phyloP scores from a whole-genome alignment of 2,329 filamentous ascomycete genomes.

The Fusarium albidum region DNA sequence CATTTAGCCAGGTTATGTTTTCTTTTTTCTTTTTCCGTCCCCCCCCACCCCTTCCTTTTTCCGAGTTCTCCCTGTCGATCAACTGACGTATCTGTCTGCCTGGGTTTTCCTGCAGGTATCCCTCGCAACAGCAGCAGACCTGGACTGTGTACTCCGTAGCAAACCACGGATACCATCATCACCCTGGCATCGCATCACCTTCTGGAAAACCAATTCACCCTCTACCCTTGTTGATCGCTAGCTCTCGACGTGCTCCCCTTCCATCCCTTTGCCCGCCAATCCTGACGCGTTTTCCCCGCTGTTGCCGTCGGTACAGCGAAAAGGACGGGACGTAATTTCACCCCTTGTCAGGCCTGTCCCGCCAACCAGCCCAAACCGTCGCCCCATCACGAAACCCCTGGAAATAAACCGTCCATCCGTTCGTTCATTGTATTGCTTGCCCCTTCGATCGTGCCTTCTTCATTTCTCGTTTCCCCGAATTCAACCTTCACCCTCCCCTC shows the following conservation, averaged over 20 bases:
- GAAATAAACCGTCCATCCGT: conserved; percentile 38
- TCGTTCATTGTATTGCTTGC: conserved; percentile 35
- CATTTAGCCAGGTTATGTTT: too few relatives aligned
- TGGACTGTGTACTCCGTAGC: too few relatives aligned
- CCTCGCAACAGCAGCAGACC: too few relatives aligned
- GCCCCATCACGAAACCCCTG: conserved; percentile 38
- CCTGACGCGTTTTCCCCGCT: conserved; percentile 18
- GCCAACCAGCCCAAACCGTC: conserved; percentile 34
- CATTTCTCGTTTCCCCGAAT: conserved; percentile 23
- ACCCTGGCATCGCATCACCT: conserved; percentile 12
- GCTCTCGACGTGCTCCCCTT: too few relatives aligned
- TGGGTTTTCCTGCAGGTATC: too few relatives aligned
- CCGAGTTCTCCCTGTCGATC: too few relatives aligned
- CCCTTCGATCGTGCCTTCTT: conserved; percentile 32
- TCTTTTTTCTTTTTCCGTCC: too few relatives aligned
- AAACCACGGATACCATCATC: neutral
- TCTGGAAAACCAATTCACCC: conserved; percentile 9
- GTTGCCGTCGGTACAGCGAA: conserved; percentile 17
- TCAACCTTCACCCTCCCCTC: conserved; percentile 25
- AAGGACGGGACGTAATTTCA: conserved; percentile 41
- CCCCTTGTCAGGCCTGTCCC: conserved; percentile 32
- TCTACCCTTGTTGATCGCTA: conserved; percentile 19
- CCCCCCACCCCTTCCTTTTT: too few relatives aligned
- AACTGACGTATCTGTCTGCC: too few relatives aligned
- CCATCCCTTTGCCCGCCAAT: neutral